Conservation (phyloP, 108 stramenopile species). For the Hondaea fermentalgiana region DNA sequence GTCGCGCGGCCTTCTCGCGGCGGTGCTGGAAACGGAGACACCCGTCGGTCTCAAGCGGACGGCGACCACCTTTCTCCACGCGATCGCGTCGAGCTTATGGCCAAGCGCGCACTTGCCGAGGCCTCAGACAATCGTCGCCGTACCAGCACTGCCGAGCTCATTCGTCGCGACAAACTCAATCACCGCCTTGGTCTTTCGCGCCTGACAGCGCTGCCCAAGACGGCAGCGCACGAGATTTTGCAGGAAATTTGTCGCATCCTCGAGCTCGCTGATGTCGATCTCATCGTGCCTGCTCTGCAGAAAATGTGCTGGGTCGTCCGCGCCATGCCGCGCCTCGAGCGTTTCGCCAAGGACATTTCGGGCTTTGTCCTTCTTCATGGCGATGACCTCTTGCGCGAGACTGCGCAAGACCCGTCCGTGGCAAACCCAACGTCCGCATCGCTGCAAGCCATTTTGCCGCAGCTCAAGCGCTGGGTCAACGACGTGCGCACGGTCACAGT, state of each 20-base stretch:
- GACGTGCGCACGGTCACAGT: background rate
- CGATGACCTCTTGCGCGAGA: background rate
- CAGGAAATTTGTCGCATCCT: conserved; percentile 27
- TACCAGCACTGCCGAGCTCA: conserved; percentile 20
- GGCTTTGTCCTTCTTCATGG: conserved; percentile 18
- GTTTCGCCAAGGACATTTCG: conserved; percentile 28
- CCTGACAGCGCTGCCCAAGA: conserved; percentile 19
- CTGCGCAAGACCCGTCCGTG: background rate
- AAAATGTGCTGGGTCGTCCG: conserved; percentile 29
- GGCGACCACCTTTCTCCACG: background rate
- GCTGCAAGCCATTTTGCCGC: conserved; percentile 22
- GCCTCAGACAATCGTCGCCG: background rate
- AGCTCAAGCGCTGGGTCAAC: conserved; percentile 19
- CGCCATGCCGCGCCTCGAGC: conserved; percentile 26
- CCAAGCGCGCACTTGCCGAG: background rate
- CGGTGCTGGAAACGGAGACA: background rate
- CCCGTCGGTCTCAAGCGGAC: too few species aligned
- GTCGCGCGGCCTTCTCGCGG: background rate
- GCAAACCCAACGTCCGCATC: background rate
- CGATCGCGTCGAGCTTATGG: background rate
- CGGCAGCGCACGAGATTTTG: conserved; percentile 20
- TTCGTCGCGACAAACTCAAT: conserved; percentile 24
- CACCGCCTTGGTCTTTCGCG: conserved; percentile 20
- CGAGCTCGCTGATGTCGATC: conserved; percentile 20
- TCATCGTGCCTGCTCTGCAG: conserved; percentile 21